A percentile compares a stretch with the other conserved stretches of the same genome.
These are phyloP conservation scores for Jamesozyma lodderae DNA, from an alignment of 805 yeast genomes.

Conservation along the genomic window DNA sequence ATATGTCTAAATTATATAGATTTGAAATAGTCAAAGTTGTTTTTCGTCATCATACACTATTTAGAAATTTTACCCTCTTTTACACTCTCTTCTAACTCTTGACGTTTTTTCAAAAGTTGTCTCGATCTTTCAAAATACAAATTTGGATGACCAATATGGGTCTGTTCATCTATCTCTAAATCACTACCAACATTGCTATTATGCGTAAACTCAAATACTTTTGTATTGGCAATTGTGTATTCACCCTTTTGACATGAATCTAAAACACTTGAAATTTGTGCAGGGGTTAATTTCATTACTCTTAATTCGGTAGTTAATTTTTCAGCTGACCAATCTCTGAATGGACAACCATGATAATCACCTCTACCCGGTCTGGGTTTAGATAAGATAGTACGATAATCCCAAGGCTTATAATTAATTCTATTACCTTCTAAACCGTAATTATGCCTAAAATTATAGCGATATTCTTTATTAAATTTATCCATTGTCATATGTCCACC, in stretches of 20 bases:
- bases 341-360: conserved; percentile 91
- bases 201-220: conserved; percentile 67
- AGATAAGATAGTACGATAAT: conserved; percentile 66
- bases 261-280: conserved; percentile 48
- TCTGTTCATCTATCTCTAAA: conserved; percentile 40
- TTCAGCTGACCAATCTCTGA: conserved; percentile 64
- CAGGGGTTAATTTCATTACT: conserved; percentile 41
- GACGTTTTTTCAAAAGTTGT: conserved; percentile 38
- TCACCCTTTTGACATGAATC: conserved; percentile 63
- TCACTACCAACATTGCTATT: conserved; percentile 26
- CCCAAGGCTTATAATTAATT: conserved; percentile 77
- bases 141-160: conserved; percentile 77
- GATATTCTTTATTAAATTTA: conserved; percentile 78
- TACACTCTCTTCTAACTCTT: conserved; percentile 7
- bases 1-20: neutral
- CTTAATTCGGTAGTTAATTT: conserved; percentile 46
- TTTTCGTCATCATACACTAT: neutral
- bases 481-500: conserved; percentile 49
- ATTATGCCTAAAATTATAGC: conserved; percentile 77
- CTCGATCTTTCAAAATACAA: conserved; percentile 73
- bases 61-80: neutral
- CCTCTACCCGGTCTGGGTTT: conserved; percentile 59
- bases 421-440: conserved; percentile 91
- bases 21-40: neutral
- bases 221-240: conserved; percentile 80